Base-by-base conservation (phyloP, 1,284 basidiomycete species). In the Irpex lacteus region DNA sequence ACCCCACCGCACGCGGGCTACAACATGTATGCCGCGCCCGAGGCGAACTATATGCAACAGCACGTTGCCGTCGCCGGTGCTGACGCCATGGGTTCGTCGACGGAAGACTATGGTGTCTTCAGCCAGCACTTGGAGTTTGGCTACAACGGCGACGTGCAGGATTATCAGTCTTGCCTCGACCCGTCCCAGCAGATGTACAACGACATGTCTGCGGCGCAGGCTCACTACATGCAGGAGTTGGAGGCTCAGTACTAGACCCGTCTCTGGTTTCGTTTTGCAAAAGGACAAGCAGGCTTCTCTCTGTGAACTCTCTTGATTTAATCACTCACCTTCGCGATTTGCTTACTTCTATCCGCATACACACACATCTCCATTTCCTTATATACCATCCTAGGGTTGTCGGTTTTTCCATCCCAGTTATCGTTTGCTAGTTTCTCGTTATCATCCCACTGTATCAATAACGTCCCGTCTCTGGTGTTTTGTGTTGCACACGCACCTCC, bases 191-290 rank as follows among this genome's bases (percentile, higher is more conserved):
- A 56, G n/a, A 36, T 18, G 47, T 36, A 40, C n/a, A 21, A 13
- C 21, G 55, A 61, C 37, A 58, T 50, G 36, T 44, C 36, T 52
- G 60, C 26, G 59, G 34, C 53, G 37, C 64, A 32, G 47, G 49
- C 44, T 47, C 54, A 36, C 54, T 63, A 34, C 19, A 8, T 40
- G 44, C 52, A 34, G 34, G 32, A 59, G 47, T 26, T 47, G 40
- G 57, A 59, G 57, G 57, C 19, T 32, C 62, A 63, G 52, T 63
- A 63, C 52, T 63, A 59, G 49, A 53, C 40, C 21, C 11, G n/a
- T 13, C 11, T 7, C 9, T 34, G 47, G 32, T 9, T 19, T 13
- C 6, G 49, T 60, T 18, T n/a, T 11, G 18, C 56, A 52, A 21
- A 21, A 5, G 36, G 21, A 47, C 54, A 32, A 57, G 13, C 37